A percentile compares a stretch with the other conserved stretches of the same genome.
phyloP scores from a whole-genome alignment of 306 rosid species.

The Boehmeria nivea region DNA sequence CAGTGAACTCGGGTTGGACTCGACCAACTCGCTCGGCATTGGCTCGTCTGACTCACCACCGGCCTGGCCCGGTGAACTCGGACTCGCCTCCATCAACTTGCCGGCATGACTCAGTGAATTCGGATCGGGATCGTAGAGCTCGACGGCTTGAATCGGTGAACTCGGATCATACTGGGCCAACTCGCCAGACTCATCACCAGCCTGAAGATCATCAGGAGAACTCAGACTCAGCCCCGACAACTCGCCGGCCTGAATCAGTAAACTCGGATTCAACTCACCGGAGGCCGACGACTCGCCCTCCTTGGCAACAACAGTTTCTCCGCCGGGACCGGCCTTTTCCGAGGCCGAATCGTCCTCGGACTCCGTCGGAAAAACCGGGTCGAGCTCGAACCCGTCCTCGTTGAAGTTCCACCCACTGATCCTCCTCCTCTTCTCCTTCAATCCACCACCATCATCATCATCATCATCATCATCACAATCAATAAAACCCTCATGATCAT shows the following conservation, averaged over 20 bases:
- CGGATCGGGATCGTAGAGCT: too few relatives aligned
- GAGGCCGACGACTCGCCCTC: conserved; percentile 1
- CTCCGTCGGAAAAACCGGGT: conserved; percentile 42
- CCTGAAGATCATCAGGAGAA: not conserved
- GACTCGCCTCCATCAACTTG: not conserved
- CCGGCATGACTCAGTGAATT: too few relatives aligned
- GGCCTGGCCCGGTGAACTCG: not conserved
- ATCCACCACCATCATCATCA: not conserved
- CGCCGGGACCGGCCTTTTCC: conserved; percentile 30
- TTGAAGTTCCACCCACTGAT: conserved; percentile 70
- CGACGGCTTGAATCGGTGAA: too few relatives aligned
- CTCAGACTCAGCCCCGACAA: not conserved
- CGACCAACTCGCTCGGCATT: not conserved
- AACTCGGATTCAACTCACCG: conserved; percentile 11
- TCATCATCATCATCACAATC: conserved; percentile 7
- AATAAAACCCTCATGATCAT: not conserved
- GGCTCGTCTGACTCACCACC: not conserved
- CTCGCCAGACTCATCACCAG: not conserved
- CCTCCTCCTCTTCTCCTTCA: conserved; percentile 26
- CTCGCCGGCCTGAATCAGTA: not conserved
- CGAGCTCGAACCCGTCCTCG: conserved; percentile 50
- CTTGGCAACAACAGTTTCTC: conserved; percentile 21
- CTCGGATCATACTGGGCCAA: too few relatives aligned
- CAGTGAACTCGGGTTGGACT: not conserved
- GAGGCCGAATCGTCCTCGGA: not conserved